Evolutionary conservation across 1,284 basidiomycete genomes (phyloP), one percentile per base, ranked within the genome.

Genomic region (Apiotrichum mycotoxinovorans): DNA sequence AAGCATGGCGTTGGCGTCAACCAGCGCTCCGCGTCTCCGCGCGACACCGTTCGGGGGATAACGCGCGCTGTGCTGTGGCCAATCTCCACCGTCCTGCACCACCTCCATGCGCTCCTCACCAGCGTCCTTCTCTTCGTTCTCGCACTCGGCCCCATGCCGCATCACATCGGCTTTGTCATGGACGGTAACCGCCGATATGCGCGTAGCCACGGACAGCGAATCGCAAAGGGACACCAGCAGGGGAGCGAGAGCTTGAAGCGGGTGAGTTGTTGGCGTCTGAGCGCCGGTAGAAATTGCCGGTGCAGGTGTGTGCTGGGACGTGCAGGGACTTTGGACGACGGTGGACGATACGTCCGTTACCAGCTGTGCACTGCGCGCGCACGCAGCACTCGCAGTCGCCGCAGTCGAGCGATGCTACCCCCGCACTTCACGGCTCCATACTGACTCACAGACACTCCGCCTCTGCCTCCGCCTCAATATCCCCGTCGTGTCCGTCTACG

Each of bases 171-270:
- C 2, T 95, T 99, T 72, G 88, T 97, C 37, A 96, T 99, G 92
- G 96, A 99, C 69, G 96, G 96, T 5, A 99, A 98, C 75, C 81
- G 96, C 51, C 82, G 96, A 7, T 97, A 90, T 72, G 95, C 96
- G 0, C 82, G 88, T n/a, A 80, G 75, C 62, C 80, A 83, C 22
- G 83, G 86, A 8, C 82, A 85, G 70, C 75, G 82, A 33, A 82
- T 90, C 11, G 78, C 80, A 34, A 80, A 89, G 58, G 95, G 96
- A 1, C 96, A 99, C 75, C 79, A 82, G 7, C 86, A 87, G 48
- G 96, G 96, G 0, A 98, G 93, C 73, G 78, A 85, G 47, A 87
- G 90, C 5, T 78, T 98, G 56, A 82, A 87, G 67, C 79, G 86
- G 75, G 93, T 95, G 66, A 65, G 86, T 66, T 2, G 22, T 25